phyloP scores from a whole-genome alignment of 345 rosid genomes.

The Euphorbia lathyris region DNA sequence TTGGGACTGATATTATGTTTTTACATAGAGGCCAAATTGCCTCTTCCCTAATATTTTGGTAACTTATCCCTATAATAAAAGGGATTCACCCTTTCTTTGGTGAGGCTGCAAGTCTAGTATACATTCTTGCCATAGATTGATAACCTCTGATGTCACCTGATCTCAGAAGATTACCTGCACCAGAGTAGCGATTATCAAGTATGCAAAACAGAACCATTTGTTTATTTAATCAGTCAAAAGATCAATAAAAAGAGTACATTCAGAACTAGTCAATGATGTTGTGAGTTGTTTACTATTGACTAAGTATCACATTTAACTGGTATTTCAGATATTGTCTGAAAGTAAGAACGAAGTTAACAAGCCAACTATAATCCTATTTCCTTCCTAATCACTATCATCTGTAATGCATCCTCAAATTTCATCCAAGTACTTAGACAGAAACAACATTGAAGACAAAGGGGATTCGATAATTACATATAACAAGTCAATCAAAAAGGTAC shows the following conservation, averaged over 20 bases:
- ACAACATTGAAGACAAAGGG: neutral
- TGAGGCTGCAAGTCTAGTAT: slow-evolving; percentile 81
- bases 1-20: no score
- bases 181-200: neutral
- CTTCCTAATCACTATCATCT: neutral
- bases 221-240: neutral
- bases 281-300: neutral
- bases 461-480: neutral
- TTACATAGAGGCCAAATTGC: no score
- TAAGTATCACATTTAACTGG: neutral
- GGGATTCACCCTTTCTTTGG: slow-evolving; percentile 93
- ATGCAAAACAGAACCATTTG: neutral
- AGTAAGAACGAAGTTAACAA: neutral
- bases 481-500: neutral
- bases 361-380: neutral
- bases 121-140: slow-evolving; percentile 98
- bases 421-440: neutral
- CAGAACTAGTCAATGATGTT: neutral
- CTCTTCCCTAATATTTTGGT: no score
- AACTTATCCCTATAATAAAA: no score
- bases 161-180: slow-evolving; percentile 80
- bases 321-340: neutral
- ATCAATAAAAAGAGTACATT: neutral
- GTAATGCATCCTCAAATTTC: neutral
- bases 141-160: slow-evolving; percentile 90